Evolutionary conservation across 1,284 basidiomycete genomes (phyloP).

Genomic region (Irpex sp.): DNA sequence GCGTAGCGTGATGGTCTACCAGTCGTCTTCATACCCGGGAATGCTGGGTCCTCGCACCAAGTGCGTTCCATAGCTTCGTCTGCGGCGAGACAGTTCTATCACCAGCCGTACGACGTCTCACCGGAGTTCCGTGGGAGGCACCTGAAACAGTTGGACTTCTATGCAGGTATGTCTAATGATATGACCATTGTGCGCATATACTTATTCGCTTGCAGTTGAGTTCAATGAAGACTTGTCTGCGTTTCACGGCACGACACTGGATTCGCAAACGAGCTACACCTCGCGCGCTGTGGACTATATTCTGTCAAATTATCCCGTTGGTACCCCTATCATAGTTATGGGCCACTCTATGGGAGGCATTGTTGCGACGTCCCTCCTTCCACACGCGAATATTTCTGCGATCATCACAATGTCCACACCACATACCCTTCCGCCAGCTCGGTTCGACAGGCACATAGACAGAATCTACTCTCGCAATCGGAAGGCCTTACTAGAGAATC

Average conservation of each 20-base stretch:
- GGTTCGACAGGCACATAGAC: conserved; percentile 81
- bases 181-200: background rate
- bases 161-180: conserved; percentile 38
- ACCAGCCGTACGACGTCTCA: conserved; percentile 45
- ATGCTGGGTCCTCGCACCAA: conserved; percentile 93
- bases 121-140: conserved; percentile 41
- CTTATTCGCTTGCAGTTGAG: conserved; percentile 57
- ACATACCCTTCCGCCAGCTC: conserved; percentile 82
- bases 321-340: conserved; percentile 68
- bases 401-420: conserved; percentile 96
- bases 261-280: conserved; percentile 79
- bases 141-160: conserved; percentile 73
- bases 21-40: conserved; percentile 95
- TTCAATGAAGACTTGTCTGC: conserved; percentile 98
- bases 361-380: conserved; percentile 73
- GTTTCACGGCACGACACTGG: conserved; percentile 86
- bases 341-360: conserved; percentile 99
- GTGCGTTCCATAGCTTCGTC: conserved; percentile 93
- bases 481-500: conserved; percentile 30
- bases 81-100: conserved; percentile 75
- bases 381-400: conserved; percentile 60
- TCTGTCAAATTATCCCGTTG: conserved; percentile 64
- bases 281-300: conserved; percentile 73
- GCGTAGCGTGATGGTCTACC: conserved; percentile 57
- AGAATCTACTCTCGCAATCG: conserved; percentile 55